Base-by-base conservation (phyloP, 176 grass and related monocot species). In the Aegilops bicornis region DNA sequence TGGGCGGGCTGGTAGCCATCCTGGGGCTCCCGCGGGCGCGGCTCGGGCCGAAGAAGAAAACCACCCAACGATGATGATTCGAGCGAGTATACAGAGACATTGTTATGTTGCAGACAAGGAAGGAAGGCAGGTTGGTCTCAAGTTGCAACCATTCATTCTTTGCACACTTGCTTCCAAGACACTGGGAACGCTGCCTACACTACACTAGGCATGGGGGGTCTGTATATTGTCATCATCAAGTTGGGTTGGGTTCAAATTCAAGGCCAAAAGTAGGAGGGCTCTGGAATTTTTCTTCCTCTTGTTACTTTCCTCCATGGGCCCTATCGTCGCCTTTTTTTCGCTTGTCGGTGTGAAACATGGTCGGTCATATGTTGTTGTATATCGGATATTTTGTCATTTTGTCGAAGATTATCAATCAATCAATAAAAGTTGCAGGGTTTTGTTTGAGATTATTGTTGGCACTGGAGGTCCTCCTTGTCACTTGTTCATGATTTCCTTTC, bases 1-100 rank as follows among this genome's bases (percentile, higher is more conserved):
- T 77, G 4, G 85, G 93, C n/a, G 93, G 93, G 24, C 78, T 93
- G 73, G 91, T 98, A 59, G 95, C 95, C 72, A 95, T 98, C 87
- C 82, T 98, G 64, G 95, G 95, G 0, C 93, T 98, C 10, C 93
- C 91, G 10, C 87, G 91, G 66, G 84, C 69, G n/a, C 76, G 78
- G 69, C 82, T 89, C 72, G 50, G 85, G 25, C 86, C 89, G 4
- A 92, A 91, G 73, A 76, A 76, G 54, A 59, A 59, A 59, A 59
- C 54, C 19, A 59, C 54, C 54, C 54, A 59, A 59, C 54, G 54
- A 59, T 22, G 54, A 59, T 59, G 54, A 58, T 58, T 19, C 19
- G 7, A 17, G 30, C 16, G 50, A 19, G 54, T 59, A 59, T 20
- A 59, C 17, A 22, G 19, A 59, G 54, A 59, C 54, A 59, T 59